Base-by-base conservation (phyloP, 352 stramenopile genomes). In the Globisporangium megalacanthum region DNA sequence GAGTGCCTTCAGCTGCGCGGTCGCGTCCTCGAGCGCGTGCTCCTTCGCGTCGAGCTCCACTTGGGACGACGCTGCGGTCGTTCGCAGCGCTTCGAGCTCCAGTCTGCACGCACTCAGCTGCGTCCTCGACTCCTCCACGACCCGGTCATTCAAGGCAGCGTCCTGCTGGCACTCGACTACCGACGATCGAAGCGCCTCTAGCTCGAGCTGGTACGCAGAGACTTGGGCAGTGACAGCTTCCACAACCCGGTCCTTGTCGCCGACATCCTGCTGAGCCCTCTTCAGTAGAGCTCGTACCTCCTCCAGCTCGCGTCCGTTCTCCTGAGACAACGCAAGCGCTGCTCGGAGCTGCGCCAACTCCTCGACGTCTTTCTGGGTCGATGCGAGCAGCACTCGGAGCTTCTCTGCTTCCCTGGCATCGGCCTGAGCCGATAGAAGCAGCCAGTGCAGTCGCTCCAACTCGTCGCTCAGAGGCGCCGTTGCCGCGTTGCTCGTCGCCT, bases 61-160 rank as follows among this genome's bases (percentile, higher is more conserved):
- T 6, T 52, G 22, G 7, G 22, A 36, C 25, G 47, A 9, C n/a
- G 25, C 47, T 5, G 17, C 49, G 20, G 60, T 77, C 37, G 59
- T 20, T 25, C 75, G 57, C 10, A 77, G 22, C 11, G 64, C 53
- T 5, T 61, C 46, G 13, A 71, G 33, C 20, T 75, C 47, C 4
- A 22, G 15, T 9, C 15, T n/a, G 31, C 20, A 66, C 33, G 56
- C 53, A 15, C 60, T 59, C 17, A 72, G 47, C 17, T 75, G 48
- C 7, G 65, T 44, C 11, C 66, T 69, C 17, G 61, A 50, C 39
- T 77, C 49, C 6, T 39, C 69, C 10, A 52, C 49, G 22, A 15
- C 13, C 7, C 37, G 47, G 8, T 52, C 47, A 22, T 39, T 52
- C 14, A 17, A 33, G 2, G 31, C 22, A 10, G 10, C 15, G 11